A percentile compares a stretch with the other conserved stretches of the same genome.
Evolutionary conservation across 2,329 filamentous ascomycete species (phyloP).

Genomic region (Botryosphaeria dothidea): DNA sequence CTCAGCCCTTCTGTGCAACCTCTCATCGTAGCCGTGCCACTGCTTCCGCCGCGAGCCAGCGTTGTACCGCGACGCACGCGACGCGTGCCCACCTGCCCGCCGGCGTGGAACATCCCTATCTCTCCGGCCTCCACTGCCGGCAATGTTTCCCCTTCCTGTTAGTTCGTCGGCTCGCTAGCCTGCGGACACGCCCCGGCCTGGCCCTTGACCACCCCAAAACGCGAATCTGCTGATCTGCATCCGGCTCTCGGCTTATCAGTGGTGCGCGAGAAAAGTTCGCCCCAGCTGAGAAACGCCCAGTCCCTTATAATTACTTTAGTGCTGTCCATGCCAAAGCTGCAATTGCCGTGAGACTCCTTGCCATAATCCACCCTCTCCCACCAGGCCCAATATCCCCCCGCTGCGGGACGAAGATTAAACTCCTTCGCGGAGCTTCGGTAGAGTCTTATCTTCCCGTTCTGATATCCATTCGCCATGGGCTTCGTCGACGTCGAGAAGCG

Average conservation of each 20-base stretch:
- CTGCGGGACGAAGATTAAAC: constrained; percentile 18
- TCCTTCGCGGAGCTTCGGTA: constrained; percentile 20
- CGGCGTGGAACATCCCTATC: constrained; percentile 14
- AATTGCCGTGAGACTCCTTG: neutral
- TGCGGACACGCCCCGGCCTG: neutral
- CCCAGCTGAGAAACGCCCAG: neutral
- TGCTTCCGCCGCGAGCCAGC: neutral
- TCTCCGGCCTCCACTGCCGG: constrained; percentile 11
- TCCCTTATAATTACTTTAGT: constrained; percentile 2
- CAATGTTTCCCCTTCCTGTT: neutral
- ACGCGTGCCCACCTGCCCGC: neutral
- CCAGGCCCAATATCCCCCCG: neutral
- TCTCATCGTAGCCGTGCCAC: neutral
- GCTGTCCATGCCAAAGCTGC: neutral
- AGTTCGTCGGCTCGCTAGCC: neutral
- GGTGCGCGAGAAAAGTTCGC: constrained; percentile 8
- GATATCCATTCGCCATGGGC: constrained; percentile 5
- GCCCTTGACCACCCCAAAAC: neutral
- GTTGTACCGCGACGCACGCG: neutral
- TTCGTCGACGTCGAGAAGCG: constrained; percentile 29
- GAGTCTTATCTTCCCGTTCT: neutral
- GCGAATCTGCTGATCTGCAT: constrained; percentile 12
- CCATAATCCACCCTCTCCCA: neutral
- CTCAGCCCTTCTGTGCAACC: neutral
- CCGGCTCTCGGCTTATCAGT: constrained; percentile 17